Percentiles rank a stretch among this genome's conserved stretches.
phyloP scores from a whole-genome alignment of 2,329 filamentous ascomycete genomes.

The Talaromyces sp. region DNA sequence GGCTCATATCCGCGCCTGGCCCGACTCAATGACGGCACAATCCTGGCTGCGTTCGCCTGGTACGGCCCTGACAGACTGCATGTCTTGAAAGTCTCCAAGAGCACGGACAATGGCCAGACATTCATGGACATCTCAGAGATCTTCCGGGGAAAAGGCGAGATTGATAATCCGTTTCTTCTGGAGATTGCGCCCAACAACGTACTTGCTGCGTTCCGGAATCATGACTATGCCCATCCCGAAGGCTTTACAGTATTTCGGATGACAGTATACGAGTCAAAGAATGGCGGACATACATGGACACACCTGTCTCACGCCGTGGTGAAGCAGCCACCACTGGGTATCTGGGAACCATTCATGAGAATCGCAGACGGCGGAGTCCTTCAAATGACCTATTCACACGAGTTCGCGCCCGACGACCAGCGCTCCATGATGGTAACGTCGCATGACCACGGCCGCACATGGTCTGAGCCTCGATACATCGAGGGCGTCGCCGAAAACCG shows the following conservation, averaged over 20 bases:
- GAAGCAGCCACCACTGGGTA: slow-evolving; percentile 32
- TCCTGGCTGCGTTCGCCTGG: slow-evolving; percentile 44
- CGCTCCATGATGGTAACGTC: slow-evolving; percentile 47
- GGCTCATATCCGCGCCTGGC: slow-evolving; percentile 47
- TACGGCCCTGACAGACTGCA: slow-evolving; percentile 25
- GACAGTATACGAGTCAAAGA: slow-evolving; percentile 44
- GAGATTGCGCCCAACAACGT: slow-evolving; percentile 33
- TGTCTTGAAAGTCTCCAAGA: slow-evolving; percentile 41
- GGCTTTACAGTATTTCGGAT: slow-evolving; percentile 44
- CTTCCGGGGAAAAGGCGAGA: slow-evolving; percentile 38
- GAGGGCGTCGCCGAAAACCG: slow-evolving; percentile 33
- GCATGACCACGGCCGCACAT: slow-evolving; percentile 38
- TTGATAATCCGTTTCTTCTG: slow-evolving; percentile 46
- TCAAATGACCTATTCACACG: slow-evolving; percentile 44
- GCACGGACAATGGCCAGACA: slow-evolving; percentile 38
- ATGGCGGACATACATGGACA: slow-evolving; percentile 41
- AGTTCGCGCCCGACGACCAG: slow-evolving; percentile 44
- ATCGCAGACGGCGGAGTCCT: slow-evolving; percentile 33
- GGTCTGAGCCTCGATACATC: slow-evolving; percentile 40
- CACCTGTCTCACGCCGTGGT: slow-evolving; percentile 43
- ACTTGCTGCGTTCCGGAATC: slow-evolving; percentile 48
- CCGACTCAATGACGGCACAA: slow-evolving; percentile 40
- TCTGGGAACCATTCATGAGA: slow-evolving; percentile 51
- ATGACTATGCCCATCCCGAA: slow-evolving; percentile 30
- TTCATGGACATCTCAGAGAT: slow-evolving; percentile 42